Evolutionary conservation across 305 asterid species (phyloP).

Genomic region (Striga hermonthica): DNA sequence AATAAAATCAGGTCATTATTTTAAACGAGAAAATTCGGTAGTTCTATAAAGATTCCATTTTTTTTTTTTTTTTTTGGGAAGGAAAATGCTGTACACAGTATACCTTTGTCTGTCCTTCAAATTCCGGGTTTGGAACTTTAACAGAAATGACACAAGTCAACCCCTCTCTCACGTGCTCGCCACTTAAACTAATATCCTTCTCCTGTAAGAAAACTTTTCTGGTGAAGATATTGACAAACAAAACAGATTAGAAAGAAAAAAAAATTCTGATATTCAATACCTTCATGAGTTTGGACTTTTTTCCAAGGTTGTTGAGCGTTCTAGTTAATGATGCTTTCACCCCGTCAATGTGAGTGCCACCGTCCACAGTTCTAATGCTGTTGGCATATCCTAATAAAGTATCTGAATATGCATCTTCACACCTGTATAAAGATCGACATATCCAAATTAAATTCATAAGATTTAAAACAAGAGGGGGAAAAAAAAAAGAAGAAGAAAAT

Average conservation of each 20-base stretch:
- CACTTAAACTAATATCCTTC: slow-evolving; percentile 81
- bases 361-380: slow-evolving; percentile 94
- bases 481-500: not conserved
- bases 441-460: slow-evolving; percentile 24
- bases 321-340: slow-evolving; percentile 86
- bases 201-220: slow-evolving; percentile 52
- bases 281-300: slow-evolving; percentile 86
- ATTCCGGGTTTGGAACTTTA: slow-evolving; percentile 92
- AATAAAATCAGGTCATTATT: not conserved
- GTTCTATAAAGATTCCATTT: not conserved
- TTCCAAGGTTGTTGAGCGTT: slow-evolving; percentile 78
- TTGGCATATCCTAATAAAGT: slow-evolving; percentile 92
- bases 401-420: slow-evolving; percentile 92
- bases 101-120: slow-evolving; percentile 99
- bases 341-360: slow-evolving; percentile 98
- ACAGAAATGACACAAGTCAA: slow-evolving; percentile 90
- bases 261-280: slow-evolving; percentile 36
- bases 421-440: slow-evolving; percentile 49
- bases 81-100: not conserved
- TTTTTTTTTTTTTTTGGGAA: not conserved
- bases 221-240: slow-evolving; percentile 22
- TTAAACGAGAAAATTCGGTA: not conserved
- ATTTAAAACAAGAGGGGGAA: not conserved
- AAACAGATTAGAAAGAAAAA: not conserved
- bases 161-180: slow-evolving; percentile 98